Evolutionary conservation across 2,329 filamentous ascomycete genomes (phyloP), one percentile per base, ranked within the genome.

Genomic region (Scytalidium lignicola): DNA sequence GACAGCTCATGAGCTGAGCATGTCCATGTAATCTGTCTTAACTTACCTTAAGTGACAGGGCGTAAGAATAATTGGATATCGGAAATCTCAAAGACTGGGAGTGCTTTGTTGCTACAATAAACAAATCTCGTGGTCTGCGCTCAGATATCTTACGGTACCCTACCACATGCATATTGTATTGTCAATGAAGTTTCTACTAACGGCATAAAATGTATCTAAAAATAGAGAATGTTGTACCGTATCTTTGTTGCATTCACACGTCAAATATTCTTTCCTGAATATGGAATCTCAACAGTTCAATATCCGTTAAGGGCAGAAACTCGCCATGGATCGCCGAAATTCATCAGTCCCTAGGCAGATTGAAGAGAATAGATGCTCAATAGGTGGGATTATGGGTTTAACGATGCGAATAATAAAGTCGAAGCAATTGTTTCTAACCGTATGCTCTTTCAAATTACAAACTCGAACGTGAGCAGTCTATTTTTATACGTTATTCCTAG

Each of bases 1-100:
- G 40, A 88, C 71, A 1, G 75, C 75, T 51, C 85, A 88, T 88
- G 43, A 88, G 46, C 60, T 88, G 83, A 82, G 71, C 72, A 86
- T 61, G 59, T 90, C 86, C 50, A 89, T 80, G 60, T 88, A 90
- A 72, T 67, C 81, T 85, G 60, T 70, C 67, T 51, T 85, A 62
- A 51, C 78, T 82, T n/a, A 67, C 70, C 17, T 77, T 68, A 23
- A 85, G 68, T 1, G 79, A 83, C 1, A 69, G 59, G n/a, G n/a
- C n/a, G n/a, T n/a, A n/a, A n/a, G n/a, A n/a, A n/a, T n/a, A n/a
- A n/a, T n/a, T n/a, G n/a, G n/a, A n/a, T n/a, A 9, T 68, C 64
- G 64, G 48, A 61, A 1, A 72, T 70, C n/a, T 68, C 56, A 20
- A 73, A 47, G 53, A 50, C 1, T 62, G 66, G 1, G 73, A 73